These are phyloP conservation scores for Arbutus unedo DNA, from an alignment of 148 eudicot species.

Conservation along the genomic window DNA sequence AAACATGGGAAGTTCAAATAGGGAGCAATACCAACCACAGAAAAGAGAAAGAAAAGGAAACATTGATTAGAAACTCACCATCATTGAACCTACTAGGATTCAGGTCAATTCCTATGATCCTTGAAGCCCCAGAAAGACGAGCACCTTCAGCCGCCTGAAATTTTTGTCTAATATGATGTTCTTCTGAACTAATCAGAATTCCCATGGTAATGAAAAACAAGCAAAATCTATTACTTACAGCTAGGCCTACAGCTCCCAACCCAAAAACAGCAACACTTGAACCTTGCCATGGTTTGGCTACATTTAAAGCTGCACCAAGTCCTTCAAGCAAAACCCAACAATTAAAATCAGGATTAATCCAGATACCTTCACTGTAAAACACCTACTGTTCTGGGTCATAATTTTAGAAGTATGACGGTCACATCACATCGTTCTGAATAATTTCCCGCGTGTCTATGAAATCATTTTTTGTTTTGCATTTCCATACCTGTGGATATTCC, in stretches of 20 bases:
- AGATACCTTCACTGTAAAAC: background rate
- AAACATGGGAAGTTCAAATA: background rate
- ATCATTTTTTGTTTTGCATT: background rate
- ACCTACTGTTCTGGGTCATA: background rate
- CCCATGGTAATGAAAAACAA: background rate
- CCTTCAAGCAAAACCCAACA: background rate
- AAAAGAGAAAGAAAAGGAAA: background rate
- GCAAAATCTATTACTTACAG: slow-evolving; percentile 34
- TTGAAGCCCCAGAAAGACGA: slow-evolving; percentile 35
- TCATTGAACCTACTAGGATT: slow-evolving; percentile 31
- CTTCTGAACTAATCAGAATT: background rate
- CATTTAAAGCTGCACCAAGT: slow-evolving; percentile 42
- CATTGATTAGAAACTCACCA: slow-evolving; percentile 20
- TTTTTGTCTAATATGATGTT: background rate
- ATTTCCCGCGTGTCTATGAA: too few relatives aligned
- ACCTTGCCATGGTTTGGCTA: slow-evolving; percentile 73
- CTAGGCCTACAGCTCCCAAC: slow-evolving; percentile 47
- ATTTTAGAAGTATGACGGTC: background rate
- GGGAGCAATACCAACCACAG: background rate
- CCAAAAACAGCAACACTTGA: slow-evolving; percentile 73
- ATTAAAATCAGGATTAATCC: background rate
- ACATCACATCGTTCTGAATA: background rate
- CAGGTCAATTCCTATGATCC: slow-evolving; percentile 38
- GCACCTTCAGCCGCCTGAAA: slow-evolving; percentile 46
- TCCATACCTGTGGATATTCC: slow-evolving; percentile 43